phyloP scores from a whole-genome alignment of 2,329 filamentous ascomycete species.

The Herpomyces periplanetae region DNA sequence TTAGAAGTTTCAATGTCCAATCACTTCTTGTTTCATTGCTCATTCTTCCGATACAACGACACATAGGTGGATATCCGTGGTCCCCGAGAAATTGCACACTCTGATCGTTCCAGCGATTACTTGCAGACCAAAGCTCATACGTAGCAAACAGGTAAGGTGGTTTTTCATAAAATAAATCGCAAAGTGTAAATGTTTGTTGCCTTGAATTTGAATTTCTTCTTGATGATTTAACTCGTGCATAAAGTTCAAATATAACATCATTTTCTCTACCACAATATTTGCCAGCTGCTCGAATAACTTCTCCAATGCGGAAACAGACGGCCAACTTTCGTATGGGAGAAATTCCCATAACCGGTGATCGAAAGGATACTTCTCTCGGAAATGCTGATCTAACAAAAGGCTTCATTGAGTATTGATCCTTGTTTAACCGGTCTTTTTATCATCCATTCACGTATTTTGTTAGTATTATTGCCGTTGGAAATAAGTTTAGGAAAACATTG shows the following conservation, averaged over 20 bases:
- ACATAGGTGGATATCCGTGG: conserved; percentile 7
- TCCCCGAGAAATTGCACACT: conserved; percentile 9
- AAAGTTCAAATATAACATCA: conserved; percentile 16
- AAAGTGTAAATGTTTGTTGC: conserved; percentile 21
- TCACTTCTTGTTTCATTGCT: conserved; percentile 9
- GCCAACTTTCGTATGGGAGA: conserved; percentile 12
- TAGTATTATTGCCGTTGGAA: too few species aligned
- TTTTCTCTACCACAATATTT: conserved; percentile 10
- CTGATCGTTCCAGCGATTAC: conserved; percentile 11
- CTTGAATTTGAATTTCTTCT: conserved; percentile 11
- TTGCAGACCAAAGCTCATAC: conserved; percentile 11
- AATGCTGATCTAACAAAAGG: conserved; percentile 15
- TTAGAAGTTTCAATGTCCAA: conserved; percentile 11
- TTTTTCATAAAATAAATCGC: conserved; percentile 18
- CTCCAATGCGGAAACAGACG: conserved; percentile 21
- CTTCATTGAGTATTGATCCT: too few species aligned
- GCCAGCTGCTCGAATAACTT: conserved; percentile 14
- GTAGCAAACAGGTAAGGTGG: conserved; percentile 14
- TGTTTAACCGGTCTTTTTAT: too few species aligned
- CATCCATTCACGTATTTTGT: too few species aligned
- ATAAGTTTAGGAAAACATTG: too few species aligned
- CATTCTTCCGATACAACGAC: conserved; percentile 12
- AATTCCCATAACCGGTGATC: conserved; percentile 15
- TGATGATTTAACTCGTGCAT: conserved; percentile 18
- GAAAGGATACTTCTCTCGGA: conserved; percentile 11